phyloP scores from a whole-genome alignment of 768 basidiomycete genomes.

The Russula emetica region DNA sequence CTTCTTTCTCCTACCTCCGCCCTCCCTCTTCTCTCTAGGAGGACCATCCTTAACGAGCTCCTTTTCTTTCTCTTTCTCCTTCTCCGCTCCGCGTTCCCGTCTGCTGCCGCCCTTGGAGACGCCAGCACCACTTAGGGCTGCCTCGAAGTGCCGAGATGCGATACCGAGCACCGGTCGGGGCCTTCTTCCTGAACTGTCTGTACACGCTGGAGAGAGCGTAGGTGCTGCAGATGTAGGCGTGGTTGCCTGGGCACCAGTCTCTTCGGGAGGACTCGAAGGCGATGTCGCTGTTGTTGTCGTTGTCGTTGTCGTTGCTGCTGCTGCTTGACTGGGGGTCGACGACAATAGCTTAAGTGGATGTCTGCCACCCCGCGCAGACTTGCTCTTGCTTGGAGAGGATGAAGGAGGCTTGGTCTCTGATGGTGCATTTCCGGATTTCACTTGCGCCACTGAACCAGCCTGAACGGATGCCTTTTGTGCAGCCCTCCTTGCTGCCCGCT shows the following conservation, averaged over 20 bases:
- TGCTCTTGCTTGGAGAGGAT: slow-evolving; percentile 15
- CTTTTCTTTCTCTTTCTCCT: slow-evolving; percentile 30
- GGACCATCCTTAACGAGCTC: slow-evolving; percentile 27
- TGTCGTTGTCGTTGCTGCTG: neutral
- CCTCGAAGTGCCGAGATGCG: slow-evolving; percentile 66
- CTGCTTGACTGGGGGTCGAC: neutral
- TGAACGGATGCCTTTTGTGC: slow-evolving; percentile 22
- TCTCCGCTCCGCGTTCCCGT: slow-evolving; percentile 28
- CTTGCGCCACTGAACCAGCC: neutral
- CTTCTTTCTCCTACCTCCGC: slow-evolving; percentile 12
- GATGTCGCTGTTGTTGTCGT: neutral
- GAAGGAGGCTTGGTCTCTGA: slow-evolving; percentile 2
- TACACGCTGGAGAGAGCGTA: slow-evolving; percentile 7
- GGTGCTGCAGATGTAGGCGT: slow-evolving; percentile 25
- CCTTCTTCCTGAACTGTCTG: slow-evolving; percentile 37
- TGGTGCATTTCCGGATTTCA: slow-evolving; percentile 9
- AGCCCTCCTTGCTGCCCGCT: slow-evolving; percentile 37
- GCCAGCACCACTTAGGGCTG: slow-evolving; percentile 62
- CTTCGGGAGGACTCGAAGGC: slow-evolving; percentile 15
- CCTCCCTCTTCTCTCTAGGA: slow-evolving; percentile 22
- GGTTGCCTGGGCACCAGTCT: neutral
- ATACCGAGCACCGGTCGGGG: slow-evolving; percentile 57
- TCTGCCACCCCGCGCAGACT: slow-evolving; percentile 16
- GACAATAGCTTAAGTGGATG: slow-evolving; percentile 10
- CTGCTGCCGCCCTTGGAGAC: slow-evolving; percentile 40